These are phyloP conservation scores for Mycena citricolor DNA, from an alignment of 1,284 basidiomycete species.

Conservation along the genomic window DNA sequence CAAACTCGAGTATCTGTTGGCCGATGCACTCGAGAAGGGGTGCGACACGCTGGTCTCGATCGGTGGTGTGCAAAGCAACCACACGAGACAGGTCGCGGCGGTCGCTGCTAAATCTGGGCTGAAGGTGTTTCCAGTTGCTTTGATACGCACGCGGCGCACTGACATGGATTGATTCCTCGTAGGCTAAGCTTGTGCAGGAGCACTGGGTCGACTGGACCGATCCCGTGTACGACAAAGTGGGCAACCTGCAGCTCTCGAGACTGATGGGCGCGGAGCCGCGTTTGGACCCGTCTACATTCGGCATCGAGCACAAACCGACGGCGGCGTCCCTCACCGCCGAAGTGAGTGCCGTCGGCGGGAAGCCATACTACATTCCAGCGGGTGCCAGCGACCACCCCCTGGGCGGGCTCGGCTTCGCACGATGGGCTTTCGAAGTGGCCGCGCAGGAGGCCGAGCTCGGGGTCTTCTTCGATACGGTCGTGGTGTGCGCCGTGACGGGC, in stretches of 20 bases:
- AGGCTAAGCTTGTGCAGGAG: conserved; percentile 30
- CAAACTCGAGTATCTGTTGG: conserved; percentile 29
- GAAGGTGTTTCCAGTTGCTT: conserved; percentile 17
- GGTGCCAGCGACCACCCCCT: conserved; percentile 30
- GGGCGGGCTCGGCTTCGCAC: conserved; percentile 29
- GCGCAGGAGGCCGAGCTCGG: conserved; percentile 27
- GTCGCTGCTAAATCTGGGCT: conserved; percentile 28
- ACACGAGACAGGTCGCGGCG: conserved; percentile 31
- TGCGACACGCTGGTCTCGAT: conserved; percentile 29
- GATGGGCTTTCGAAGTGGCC: conserved; percentile 28
- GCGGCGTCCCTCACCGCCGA: conserved; percentile 23
- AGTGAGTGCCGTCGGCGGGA: conserved; percentile 25
- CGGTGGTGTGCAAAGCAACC: conserved; percentile 30
- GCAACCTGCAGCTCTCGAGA: conserved; percentile 28
- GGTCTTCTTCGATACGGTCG: conserved; percentile 27
- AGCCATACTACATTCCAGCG: conserved; percentile 30
- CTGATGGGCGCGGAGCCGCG: conserved; percentile 29
- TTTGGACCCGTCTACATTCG: conserved; percentile 27
- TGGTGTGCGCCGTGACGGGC: conserved; percentile 30
- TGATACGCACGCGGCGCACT: neutral
- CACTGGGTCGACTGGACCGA: conserved; percentile 29
- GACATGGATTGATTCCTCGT: neutral
- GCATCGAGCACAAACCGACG: conserved; percentile 30
- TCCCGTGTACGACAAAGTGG: conserved; percentile 27
- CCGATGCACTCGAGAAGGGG: conserved; percentile 25